Evolutionary conservation across 352 stramenopile genomes (phyloP), one percentile per base, ranked within the genome.

Genomic region (Blastocystis sp.): DNA sequence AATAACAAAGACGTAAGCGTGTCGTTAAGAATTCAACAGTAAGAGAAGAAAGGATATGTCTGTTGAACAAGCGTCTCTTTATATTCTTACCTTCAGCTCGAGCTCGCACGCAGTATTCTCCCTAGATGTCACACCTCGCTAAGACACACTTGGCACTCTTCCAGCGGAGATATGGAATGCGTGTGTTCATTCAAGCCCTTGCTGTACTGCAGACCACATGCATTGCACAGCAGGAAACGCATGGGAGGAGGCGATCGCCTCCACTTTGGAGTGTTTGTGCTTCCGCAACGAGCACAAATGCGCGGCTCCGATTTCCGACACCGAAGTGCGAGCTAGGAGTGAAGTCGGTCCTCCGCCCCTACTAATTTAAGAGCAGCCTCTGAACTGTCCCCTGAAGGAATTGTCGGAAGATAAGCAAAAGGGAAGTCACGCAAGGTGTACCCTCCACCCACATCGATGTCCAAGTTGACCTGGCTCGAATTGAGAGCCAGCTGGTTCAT

Each of bases 161-260:
- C 70, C 26, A 80, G 55, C 26, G 70, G 70, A 39, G 70, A 80
- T 15, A 80, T 80, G 4, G 70, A 61, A 43, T 80, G 70, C 18
- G 70, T 62, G 23, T 80, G 43, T 8, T 64, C 39, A 23, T 64
- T 47, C 13, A 47, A 29, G 6, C 50, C 55, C 26, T 80, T 80
- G 26, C 54, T 80, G 55, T 64, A 80, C 64, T 80, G 70, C 37
- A 80, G 45, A 29, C 70, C 70, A 43, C 70, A 80, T 39, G 70
- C 70, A 64, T 80, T 80, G 55, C 70, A 80, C 2, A 80, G 43
- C 8, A 80, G 70, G 37, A 80, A 80, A 34, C 70, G 70, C 70
- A 62, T 64, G 4, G 70, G 70, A 64, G 70, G 43, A 26, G 70
- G 70, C 43, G 50, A 80, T 26, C 70, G 70, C 29, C 70, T 34